These are phyloP conservation scores for Omphalea diandra DNA, from an alignment of 441 rosid genomes.

Conservation along the genomic window DNA sequence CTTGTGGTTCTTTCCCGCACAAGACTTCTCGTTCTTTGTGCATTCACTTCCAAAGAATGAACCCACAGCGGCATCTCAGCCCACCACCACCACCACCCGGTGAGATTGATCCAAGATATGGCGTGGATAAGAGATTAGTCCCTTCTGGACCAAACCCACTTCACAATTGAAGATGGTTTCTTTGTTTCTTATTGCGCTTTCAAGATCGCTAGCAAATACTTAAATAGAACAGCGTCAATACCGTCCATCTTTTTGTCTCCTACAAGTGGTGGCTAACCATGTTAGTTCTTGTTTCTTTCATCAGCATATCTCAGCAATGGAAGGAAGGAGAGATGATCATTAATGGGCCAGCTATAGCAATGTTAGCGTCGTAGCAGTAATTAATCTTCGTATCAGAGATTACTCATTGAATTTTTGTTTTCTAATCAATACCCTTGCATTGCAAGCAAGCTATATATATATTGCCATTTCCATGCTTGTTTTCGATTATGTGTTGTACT, in stretches of 20 bases:
- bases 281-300: too few relatives aligned
- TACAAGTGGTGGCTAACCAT: too few relatives aligned
- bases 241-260: slow-evolving; percentile 12
- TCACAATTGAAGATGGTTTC: slow-evolving; percentile 49
- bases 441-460: slow-evolving; percentile 2
- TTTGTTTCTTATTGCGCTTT: neutral
- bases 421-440: neutral
- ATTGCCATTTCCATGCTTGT: slow-evolving; percentile 52
- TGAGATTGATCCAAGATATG: slow-evolving; percentile 75
- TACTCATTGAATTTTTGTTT: neutral
- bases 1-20: slow-evolving; percentile 46
- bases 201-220: too few relatives aligned
- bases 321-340: too few relatives aligned
- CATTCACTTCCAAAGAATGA: slow-evolving; percentile 52
- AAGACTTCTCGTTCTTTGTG: slow-evolving; percentile 51
- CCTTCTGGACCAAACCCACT: slow-evolving; percentile 96
- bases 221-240: neutral
- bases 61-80: slow-evolving; percentile 24
- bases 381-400: neutral
- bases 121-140: slow-evolving; percentile 77
- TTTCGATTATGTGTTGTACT: slow-evolving; percentile 9
- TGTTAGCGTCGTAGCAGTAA: slow-evolving; percentile 5
- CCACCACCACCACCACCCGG: slow-evolving; percentile 30
- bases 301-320: too few relatives aligned
- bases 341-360: too few relatives aligned